A percentile compares a stretch with the other conserved stretches of the same genome.
Evolutionary conservation across 2,329 filamentous ascomycete species (phyloP).

Genomic region (Bipolaris sorokiniana): DNA sequence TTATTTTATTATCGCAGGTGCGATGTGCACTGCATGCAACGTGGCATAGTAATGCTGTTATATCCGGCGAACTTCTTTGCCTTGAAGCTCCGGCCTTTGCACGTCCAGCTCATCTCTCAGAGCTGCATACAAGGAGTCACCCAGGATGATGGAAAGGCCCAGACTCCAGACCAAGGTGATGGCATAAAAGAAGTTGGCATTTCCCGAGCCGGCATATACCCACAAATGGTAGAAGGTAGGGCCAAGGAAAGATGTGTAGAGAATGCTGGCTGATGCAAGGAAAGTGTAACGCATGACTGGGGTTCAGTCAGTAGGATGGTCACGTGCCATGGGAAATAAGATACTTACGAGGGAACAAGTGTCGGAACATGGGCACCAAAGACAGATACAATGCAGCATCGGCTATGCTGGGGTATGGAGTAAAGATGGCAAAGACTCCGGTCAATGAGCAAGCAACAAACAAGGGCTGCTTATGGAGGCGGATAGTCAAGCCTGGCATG

Average conservation of each 20-base stretch:
- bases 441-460: conserved; percentile 84
- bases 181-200: conserved; percentile 99
- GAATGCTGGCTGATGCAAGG: conserved; percentile 77
- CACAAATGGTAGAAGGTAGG: conserved; percentile 96
- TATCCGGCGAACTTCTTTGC: conserved; percentile 86
- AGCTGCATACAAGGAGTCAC: conserved; percentile 86
- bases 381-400: conserved; percentile 87
- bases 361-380: conserved; percentile 83
- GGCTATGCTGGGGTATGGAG: conserved; percentile 92
- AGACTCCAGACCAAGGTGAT: conserved; percentile 99
- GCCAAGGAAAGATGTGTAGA: conserved; percentile 88
- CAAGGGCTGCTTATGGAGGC: conserved; percentile 82
- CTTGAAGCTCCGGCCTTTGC: conserved; percentile 86
- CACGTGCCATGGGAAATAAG: background rate
- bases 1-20: background rate
- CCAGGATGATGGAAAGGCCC: conserved; percentile 83
- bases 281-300: conserved; percentile 92
- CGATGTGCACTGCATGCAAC: background rate
- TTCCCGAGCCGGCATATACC: conserved; percentile 97
- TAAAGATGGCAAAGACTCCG: conserved; percentile 93
- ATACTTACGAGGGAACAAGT: conserved; percentile 78
- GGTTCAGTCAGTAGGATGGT: conserved; percentile 9
- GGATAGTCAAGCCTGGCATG: conserved; percentile 82
- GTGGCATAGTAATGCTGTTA: conserved; percentile 50
- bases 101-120: conserved; percentile 93